A percentile compares a stretch with the other conserved stretches of the same genome.
Conservation (phyloP, 345 rosid genomes). For the Isatis tinctoria region DNA sequence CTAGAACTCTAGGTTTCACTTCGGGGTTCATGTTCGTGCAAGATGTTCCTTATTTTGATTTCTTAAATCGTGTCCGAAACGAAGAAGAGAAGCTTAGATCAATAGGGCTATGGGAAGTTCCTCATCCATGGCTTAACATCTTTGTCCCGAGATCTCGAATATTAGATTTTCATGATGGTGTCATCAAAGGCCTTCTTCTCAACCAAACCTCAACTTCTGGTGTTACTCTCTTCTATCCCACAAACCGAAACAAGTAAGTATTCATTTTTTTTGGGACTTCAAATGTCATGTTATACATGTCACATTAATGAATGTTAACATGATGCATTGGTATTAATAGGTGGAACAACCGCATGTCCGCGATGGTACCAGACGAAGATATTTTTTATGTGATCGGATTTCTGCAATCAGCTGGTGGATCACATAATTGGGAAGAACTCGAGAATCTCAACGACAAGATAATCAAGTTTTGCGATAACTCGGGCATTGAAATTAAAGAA, state of each 20-base stretch:
- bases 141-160: conserved; percentile 75
- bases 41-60: conserved; percentile 49
- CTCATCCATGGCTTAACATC: conserved; percentile 95
- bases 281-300: neutral
- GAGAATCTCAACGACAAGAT: conserved; percentile 58
- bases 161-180: conserved; percentile 55
- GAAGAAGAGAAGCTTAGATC: conserved; percentile 63
- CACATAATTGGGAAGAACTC: conserved; percentile 45
- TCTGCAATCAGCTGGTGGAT: conserved; percentile 58
- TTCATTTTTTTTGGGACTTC: neutral
- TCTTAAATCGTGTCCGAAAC: conserved; percentile 68
- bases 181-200: conserved; percentile 62
- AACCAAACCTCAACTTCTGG: conserved; percentile 60
- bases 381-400: conserved; percentile 80
- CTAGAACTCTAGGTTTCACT: conserved; percentile 28
- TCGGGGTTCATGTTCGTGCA: conserved; percentile 38
- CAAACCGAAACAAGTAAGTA: conserved; percentile 66
- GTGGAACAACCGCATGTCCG: conserved; percentile 79
- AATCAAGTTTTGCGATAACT: conserved; percentile 47
- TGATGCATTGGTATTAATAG: conserved; percentile 33
- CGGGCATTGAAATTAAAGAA: conserved; percentile 55
- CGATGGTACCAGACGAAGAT: conserved; percentile 67
- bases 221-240: conserved; percentile 72
- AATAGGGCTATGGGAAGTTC: conserved; percentile 85
- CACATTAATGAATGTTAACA: neutral